Evolutionary conservation across 108 stramenopile species (phyloP), one percentile per base, ranked within the genome.

Genomic region (Cylindrotheca fusiformis): DNA sequence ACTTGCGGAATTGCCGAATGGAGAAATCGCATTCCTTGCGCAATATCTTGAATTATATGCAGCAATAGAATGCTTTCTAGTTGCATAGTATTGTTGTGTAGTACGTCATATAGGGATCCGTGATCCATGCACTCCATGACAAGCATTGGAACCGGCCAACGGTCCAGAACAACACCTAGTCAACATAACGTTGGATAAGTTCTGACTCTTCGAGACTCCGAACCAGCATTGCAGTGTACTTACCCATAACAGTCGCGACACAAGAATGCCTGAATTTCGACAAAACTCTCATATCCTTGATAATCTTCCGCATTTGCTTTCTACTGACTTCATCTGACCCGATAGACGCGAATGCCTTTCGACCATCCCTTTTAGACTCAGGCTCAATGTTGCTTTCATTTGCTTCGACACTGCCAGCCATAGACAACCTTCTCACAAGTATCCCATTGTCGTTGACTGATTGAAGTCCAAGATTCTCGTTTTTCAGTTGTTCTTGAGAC

Each of bases 71-170:
- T 82, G 0, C 82, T 82, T 33, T 76, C 78, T 12, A 83, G 32
- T 2, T 31, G 17, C 41, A 83, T 65, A 19, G 86, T 78, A 1
- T 68, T 50, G 53, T 87, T 84, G 57, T 87, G 86, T 4, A 87
- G 55, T 1, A 87, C 36, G 32, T 80, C 83, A 44, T 73, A 79
- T 14, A 87, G 52, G 1, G 86, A 87, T n/a, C 86, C 83, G 58
- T 72, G 61, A 14, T 77, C 72, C 86, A 87, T 87, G 67, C 69
- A 87, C 51, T 87, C 86, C 86, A 87, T 82, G 22, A 86, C 57
- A n/a, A 85, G 53, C 65, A 71, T 68, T 12, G 80, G 80, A 44
- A 79, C 84, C 22, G 55, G 45, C 22, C 28, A 24, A 25, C 31
- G 3, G 21, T 64, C 66, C 12, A 77, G 54, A 8, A 83, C 78